Percentiles rank a stretch among this genome's conserved stretches.
Conservation (phyloP, 345 rosid species). For the Triadica sebifera region DNA sequence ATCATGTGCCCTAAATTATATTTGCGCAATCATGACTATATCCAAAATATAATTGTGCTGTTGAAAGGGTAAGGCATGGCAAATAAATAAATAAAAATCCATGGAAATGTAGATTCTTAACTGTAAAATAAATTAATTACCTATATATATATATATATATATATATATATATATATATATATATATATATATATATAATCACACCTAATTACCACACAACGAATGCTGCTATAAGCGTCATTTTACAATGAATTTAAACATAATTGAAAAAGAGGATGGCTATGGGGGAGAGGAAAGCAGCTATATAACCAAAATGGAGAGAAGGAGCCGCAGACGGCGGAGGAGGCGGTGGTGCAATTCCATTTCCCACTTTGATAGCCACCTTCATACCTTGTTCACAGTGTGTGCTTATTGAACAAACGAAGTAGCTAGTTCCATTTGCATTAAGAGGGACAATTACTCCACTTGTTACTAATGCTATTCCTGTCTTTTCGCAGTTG, state of each 20-base stretch:
- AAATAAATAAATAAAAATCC: no score
- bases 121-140: no score
- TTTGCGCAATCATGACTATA: not conserved
- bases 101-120: not conserved
- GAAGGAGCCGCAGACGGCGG: slow-evolving; percentile 14
- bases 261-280: not conserved
- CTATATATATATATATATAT: no score
- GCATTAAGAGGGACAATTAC: not conserved
- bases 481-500: slow-evolving; percentile 18
- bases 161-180: no score
- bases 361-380: slow-evolving; percentile 19
- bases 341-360: slow-evolving; percentile 3
- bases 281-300: not conserved
- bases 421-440: slow-evolving; percentile 26
- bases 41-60: not conserved
- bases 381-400: slow-evolving; percentile 35
- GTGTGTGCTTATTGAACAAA: slow-evolving; percentile 28
- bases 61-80: not conserved
- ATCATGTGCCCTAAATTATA: not conserved
- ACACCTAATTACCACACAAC: not conserved
- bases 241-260: not conserved
- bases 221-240: no score
- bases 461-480: not conserved
- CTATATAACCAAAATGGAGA: not conserved
- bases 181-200: no score